phyloP scores from a whole-genome alignment of 345 rosid species.

The Camelina sativa region DNA sequence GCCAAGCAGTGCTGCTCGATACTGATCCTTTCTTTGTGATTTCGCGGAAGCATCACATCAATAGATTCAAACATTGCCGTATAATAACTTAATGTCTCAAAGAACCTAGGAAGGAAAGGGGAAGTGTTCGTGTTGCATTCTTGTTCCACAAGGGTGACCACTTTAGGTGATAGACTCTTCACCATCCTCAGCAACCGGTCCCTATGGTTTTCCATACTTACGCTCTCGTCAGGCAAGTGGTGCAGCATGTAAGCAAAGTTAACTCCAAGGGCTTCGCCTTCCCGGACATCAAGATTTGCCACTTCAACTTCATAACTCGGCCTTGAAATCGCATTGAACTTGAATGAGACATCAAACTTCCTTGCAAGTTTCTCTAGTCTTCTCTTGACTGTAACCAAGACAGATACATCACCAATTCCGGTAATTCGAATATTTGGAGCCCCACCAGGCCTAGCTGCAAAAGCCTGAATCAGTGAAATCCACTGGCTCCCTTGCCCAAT shows the following conservation, averaged over 20 bases:
- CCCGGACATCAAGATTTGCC: constrained; percentile 52
- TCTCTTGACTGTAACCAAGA: constrained; percentile 64
- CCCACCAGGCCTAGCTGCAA: constrained; percentile 91
- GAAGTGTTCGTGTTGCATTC: constrained; percentile 92
- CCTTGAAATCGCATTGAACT: constrained; percentile 67
- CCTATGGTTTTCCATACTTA: constrained; percentile 74
- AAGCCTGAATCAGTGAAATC: constrained; percentile 89
- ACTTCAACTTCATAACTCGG: constrained; percentile 57
- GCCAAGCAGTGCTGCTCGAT: constrained; percentile 94
- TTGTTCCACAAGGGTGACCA: constrained; percentile 91
- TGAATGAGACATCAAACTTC: constrained; percentile 70
- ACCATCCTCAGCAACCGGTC: constrained; percentile 75
- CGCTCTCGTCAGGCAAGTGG: constrained; percentile 91
- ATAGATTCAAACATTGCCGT: constrained; percentile 93
- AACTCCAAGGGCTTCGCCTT: constrained; percentile 80
- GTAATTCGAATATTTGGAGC: constrained; percentile 85
- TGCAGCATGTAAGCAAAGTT: constrained; percentile 89
- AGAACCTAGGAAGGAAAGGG: constrained; percentile 79
- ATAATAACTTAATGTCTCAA: constrained; percentile 74
- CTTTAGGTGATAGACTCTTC: constrained; percentile 75
- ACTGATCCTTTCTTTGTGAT: constrained; percentile 77
- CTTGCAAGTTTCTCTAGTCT: constrained; percentile 66
- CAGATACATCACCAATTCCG: constrained; percentile 74
- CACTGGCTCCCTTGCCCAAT: constrained; percentile 93
- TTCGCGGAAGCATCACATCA: constrained; percentile 69